A percentile compares a stretch with the other conserved stretches of the same genome.
Evolutionary conservation across 2,329 filamentous ascomycete species (phyloP).

Genomic region (Gyromitra esculenta): DNA sequence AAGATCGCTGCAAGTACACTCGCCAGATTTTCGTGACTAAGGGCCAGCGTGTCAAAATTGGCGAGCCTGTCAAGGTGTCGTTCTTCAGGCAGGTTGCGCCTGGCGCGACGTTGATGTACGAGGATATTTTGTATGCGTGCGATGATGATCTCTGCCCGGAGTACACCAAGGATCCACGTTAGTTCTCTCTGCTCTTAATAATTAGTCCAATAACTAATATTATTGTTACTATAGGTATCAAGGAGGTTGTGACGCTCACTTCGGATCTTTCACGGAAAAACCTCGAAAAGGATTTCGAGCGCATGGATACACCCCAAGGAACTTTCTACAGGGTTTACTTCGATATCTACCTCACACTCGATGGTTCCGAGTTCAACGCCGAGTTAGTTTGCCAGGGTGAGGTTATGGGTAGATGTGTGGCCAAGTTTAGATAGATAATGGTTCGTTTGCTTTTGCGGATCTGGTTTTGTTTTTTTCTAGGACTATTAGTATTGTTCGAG

Average conservation of each 20-base stretch:
- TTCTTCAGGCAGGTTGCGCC: constrained; percentile 98
- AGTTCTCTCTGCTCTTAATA: constrained; percentile 63
- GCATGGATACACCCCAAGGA: constrained; percentile 98
- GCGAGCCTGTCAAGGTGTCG: constrained; percentile 97
- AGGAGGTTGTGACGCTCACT: constrained; percentile 97
- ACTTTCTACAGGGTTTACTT: constrained; percentile 89
- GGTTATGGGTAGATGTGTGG: constrained; percentile 81
- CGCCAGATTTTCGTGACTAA: constrained; percentile 98
- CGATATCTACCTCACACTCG: constrained; percentile 88
- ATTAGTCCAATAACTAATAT: constrained; percentile 1
- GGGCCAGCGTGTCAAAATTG: constrained; percentile 98
- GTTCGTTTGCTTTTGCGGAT: constrained; percentile 16
- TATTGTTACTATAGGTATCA: constrained; percentile 75
- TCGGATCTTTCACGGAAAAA: constrained; percentile 98
- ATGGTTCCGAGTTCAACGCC: constrained; percentile 97
- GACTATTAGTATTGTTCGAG: constrained; percentile 17
- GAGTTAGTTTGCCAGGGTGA: constrained; percentile 99
- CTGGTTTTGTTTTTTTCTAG: constrained; percentile 25
- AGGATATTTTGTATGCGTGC: constrained; percentile 96
- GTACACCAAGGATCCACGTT: constrained; percentile 99
- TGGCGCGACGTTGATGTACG: constrained; percentile 97
- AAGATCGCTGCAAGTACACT: constrained; percentile 98
- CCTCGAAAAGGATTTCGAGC: constrained; percentile 98
- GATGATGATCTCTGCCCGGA: constrained; percentile 98
- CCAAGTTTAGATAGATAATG: constrained; percentile 51